phyloP scores from a whole-genome alignment of 805 yeast genomes.

The Cyberlindnera euphorbiiphila region DNA sequence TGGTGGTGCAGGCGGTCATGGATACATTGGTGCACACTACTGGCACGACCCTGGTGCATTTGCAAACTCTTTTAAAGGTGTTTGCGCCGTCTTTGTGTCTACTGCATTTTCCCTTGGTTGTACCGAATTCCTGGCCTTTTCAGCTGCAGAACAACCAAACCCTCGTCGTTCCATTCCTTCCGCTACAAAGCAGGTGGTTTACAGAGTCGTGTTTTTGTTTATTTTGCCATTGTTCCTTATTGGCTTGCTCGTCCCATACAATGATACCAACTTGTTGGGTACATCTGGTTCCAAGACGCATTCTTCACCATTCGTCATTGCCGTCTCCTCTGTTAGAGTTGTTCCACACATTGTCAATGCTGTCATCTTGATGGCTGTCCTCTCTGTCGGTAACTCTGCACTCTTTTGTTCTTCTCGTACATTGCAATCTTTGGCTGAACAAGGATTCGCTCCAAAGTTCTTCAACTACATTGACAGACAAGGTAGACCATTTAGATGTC shows the following conservation, averaged over 20 bases:
- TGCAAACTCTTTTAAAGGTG: slow-evolving; percentile 49
- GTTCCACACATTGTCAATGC: slow-evolving; percentile 73
- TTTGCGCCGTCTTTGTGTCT: slow-evolving; percentile 59
- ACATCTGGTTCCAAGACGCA: slow-evolving; percentile 46
- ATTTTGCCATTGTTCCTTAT: slow-evolving; percentile 48
- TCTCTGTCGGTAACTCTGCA: slow-evolving; percentile 75
- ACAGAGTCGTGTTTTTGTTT: slow-evolving; percentile 60
- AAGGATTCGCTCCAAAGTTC: slow-evolving; percentile 60
- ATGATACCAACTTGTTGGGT: slow-evolving; percentile 46
- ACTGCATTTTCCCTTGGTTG: slow-evolving; percentile 66
- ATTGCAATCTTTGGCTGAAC: slow-evolving; percentile 62
- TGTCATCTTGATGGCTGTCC: slow-evolving; percentile 66
- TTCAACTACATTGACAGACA: slow-evolving; percentile 50
- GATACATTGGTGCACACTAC: slow-evolving; percentile 54
- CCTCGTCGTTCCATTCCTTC: slow-evolving; percentile 56
- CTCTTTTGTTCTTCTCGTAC: slow-evolving; percentile 73
- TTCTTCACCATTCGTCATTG: slow-evolving; percentile 76
- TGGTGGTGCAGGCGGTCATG: slow-evolving; percentile 56
- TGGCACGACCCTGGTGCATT: slow-evolving; percentile 58
- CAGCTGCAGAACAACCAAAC: slow-evolving; percentile 63
- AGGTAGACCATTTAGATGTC: slow-evolving; percentile 59
- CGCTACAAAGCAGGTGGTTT: slow-evolving; percentile 63
- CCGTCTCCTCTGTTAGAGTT: slow-evolving; percentile 55
- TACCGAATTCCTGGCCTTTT: slow-evolving; percentile 60
- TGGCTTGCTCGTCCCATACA: slow-evolving; percentile 60